These are phyloP conservation scores for Coniochaeta prunicola DNA, from an alignment of 2,329 filamentous ascomycete genomes.

Conservation along the genomic window DNA sequence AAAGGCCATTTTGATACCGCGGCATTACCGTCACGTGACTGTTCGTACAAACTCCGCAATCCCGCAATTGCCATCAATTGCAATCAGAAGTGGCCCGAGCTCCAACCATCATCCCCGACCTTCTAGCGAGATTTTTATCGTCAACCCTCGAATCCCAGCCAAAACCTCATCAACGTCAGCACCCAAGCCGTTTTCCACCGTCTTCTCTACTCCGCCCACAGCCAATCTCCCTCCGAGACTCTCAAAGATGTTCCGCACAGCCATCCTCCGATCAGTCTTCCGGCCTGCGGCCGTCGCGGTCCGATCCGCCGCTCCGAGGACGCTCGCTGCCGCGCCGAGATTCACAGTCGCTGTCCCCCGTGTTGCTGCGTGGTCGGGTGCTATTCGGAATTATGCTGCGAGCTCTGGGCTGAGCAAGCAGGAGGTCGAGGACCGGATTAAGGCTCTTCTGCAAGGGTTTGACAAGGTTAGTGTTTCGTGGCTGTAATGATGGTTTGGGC, in stretches of 20 bases:
- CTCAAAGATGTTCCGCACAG: constrained; percentile 81
- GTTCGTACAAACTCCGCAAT: constrained; percentile 1
- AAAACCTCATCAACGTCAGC: background rate
- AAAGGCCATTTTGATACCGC: background rate
- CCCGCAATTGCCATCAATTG: background rate
- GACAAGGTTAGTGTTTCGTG: constrained; percentile 67
- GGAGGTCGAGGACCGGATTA: constrained; percentile 86
- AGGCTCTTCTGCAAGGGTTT: constrained; percentile 89
- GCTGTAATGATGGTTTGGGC: background rate
- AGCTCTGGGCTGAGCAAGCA: constrained; percentile 54
- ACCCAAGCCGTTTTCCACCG: background rate
- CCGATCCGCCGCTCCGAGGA: constrained; percentile 47
- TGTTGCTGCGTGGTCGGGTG: constrained; percentile 42
- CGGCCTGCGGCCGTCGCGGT: constrained; percentile 43
- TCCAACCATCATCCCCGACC: constrained; percentile 10
- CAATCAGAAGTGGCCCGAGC: constrained; percentile 2
- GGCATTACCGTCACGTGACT: constrained; percentile 7
- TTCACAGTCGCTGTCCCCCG: constrained; percentile 50
- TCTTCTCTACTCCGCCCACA: background rate
- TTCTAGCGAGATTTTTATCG: constrained; percentile 38
- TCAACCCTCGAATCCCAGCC: constrained; percentile 11
- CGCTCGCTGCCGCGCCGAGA: constrained; percentile 54
- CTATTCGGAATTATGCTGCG: constrained; percentile 80
- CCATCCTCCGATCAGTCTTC: constrained; percentile 71
- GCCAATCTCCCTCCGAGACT: background rate